A percentile compares a stretch with the other conserved stretches of the same genome.
Conservation (phyloP, 2,329 filamentous ascomycete species). For the Lanzia echinophila region DNA sequence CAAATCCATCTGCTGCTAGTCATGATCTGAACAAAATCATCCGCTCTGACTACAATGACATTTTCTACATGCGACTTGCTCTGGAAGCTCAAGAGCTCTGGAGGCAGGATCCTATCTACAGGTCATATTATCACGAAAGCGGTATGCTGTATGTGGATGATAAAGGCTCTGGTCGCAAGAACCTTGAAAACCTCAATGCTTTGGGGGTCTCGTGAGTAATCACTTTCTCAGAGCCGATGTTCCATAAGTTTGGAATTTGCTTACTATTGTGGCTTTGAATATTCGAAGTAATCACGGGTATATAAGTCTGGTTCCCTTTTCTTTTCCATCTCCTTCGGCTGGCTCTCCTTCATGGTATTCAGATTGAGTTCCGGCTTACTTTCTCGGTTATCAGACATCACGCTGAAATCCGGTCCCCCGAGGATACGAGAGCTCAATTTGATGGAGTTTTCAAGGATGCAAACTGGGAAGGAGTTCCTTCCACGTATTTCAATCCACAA, state of each 20-base stretch:
- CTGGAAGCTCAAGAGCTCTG: conserved; percentile 43
- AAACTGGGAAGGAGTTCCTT: conserved; percentile 31
- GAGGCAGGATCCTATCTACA: conserved; percentile 40
- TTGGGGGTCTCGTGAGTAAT: no score
- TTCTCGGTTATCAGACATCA: no score
- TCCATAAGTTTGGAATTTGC: no score
- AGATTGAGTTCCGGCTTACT: no score
- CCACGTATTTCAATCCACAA: conserved; percentile 41
- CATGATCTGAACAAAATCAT: conserved; percentile 54
- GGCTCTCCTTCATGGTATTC: no score
- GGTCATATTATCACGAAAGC: conserved; percentile 39
- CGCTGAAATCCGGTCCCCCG: conserved; percentile 33
- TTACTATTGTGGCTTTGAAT: no score
- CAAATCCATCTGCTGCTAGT: conserved; percentile 40
- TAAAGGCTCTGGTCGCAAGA: neutral
- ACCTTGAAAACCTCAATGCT: neutral
- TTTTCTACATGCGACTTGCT: conserved; percentile 45
- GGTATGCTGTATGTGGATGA: conserved; percentile 40
- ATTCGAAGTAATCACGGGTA: no score
- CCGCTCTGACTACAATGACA: conserved; percentile 49
- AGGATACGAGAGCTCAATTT: conserved; percentile 33
- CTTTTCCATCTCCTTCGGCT: no score
- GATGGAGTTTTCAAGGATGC: conserved; percentile 33
- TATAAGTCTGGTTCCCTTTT: no score
- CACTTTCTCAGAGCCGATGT: no score